These are phyloP conservation scores for Vitis amurensis DNA, from an alignment of 164 flowering plant genomes.

Conservation along the genomic window DNA sequence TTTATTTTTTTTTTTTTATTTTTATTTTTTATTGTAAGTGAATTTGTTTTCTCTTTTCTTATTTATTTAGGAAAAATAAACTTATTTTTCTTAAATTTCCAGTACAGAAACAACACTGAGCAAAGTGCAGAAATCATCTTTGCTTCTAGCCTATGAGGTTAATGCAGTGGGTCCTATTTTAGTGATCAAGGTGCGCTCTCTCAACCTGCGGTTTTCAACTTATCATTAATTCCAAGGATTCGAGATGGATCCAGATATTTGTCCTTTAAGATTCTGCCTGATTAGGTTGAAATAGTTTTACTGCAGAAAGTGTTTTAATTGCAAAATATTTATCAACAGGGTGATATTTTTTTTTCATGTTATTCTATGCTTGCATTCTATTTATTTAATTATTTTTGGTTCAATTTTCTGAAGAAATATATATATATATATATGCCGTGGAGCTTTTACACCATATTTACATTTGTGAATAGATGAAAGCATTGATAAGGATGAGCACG, in stretches of 20 bases:
- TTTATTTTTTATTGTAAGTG: not conserved
- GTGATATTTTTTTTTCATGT: not conserved
- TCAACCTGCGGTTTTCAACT: not conserved
- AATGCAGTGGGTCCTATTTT: slow-evolving; percentile 93
- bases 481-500: no score
- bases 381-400: no score
- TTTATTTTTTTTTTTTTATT: not conserved
- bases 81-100: slow-evolving; percentile 16
- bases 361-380: no score
- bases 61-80: no score
- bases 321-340: no score
- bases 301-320: no score
- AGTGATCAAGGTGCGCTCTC: slow-evolving; percentile 67
- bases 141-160: slow-evolving; percentile 81
- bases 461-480: no score
- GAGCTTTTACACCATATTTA: no score
- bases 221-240: not conserved
- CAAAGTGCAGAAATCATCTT: slow-evolving; percentile 75
- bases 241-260: not conserved
- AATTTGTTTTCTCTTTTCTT: no score
- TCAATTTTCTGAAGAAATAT: no score
- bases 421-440: no score
- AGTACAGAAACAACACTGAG: slow-evolving; percentile 86
- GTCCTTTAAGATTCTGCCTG: not conserved
- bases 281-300: no score